Evolutionary conservation across 1,284 basidiomycete genomes (phyloP), one percentile per base, ranked within the genome.

Genomic region (Singerocomus rubriflavus): DNA sequence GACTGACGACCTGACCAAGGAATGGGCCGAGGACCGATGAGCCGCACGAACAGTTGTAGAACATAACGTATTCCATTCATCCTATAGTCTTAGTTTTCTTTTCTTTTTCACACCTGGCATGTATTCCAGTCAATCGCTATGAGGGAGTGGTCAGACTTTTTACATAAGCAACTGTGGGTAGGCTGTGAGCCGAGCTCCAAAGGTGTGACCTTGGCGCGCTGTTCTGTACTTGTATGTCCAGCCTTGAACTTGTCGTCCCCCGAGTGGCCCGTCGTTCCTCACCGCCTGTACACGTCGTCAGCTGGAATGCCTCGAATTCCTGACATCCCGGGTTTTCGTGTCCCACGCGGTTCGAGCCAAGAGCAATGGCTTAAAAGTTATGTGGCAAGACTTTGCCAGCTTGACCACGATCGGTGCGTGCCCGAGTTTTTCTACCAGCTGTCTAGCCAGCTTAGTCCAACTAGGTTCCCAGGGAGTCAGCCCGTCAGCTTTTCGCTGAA

Each of bases 391-490:
- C 73, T 93, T 25, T 92, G 91, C 65, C 72, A 73, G 5, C 69
- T 90, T 31, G 78, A 82, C 39, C 70, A 80, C 49, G 73, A 79
- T 55, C 79, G 79, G 82, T 85, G 51, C 51, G 63, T 58, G 54
- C 54, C 54, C 53, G n/a, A 13, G 44, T 46, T 33, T 39, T 27
- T 31, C 39, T 41, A 33, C 43, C 30, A 11, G n/a, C 26, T 40
- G 37, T 52, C 21, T 44, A 48, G 32, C 34, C 26, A 38, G 44
- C 53, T 56, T 32, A 54, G 29, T 37, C 36, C 42, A 14, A 29
- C 17, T 48, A 91, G 91, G 57, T 98, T 97, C 71, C 93, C 93
- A 27, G 94, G 95, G 14, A 89, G 89, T 62, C 95, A 98, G 65
- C 94, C 94, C 12, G 84, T 98, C 59, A 94, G 91, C 66, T 97